Base-by-base conservation (phyloP, 768 basidiomycete genomes). In the Sutorius australiensis region DNA sequence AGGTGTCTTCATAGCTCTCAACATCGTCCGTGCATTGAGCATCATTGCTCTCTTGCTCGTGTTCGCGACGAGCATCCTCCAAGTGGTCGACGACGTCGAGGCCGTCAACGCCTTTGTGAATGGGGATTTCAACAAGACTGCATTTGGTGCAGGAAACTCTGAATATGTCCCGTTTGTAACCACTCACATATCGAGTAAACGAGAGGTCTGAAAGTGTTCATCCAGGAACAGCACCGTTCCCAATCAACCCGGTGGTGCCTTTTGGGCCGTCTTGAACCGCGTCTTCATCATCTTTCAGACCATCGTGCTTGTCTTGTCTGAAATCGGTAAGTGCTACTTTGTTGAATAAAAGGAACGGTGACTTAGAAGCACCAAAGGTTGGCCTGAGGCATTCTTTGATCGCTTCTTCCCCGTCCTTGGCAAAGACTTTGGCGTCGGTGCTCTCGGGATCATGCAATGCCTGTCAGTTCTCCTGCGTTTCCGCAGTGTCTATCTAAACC, bases 361-460 rank as follows among this genome's bases (percentile, higher is more conserved):
- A 14, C 40, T 51, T 7, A 38, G 8, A 61, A 0, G 19, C n/a
- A 16, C 31, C 1, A 6, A 14, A 63, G 81, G 85, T 61, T 88
- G 91, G 84, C 92, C 92, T 10, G 71, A 76, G 42, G 62, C 71
- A 12, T 87, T 92, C 76, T 95, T 95, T 71, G 82, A 87, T 59
- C 81, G 81, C n/a, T 94, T 82, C 75, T 87, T 95, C 73, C 94
- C 94, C 30, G 86, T 95, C 41, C 82, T 97, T n/a, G 93, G 94
- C 16, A 76, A 77, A 9, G 75, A 81, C 48, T 95, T 95, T 66
- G 93, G 94, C 41, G 77, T 95, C 14, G 94, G 93, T 36, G 82
- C 91, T 17, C 78, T 95, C 16, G 94, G 94, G 16, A 81, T 92
- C 53, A 88, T 95, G 73, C 87, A 95, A 72, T 81, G 83, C 73